Percentiles rank a stretch among this genome's conserved stretches.
Conservation (phyloP, 169 alveolate genomes). For the Eimeria acervulina region DNA sequence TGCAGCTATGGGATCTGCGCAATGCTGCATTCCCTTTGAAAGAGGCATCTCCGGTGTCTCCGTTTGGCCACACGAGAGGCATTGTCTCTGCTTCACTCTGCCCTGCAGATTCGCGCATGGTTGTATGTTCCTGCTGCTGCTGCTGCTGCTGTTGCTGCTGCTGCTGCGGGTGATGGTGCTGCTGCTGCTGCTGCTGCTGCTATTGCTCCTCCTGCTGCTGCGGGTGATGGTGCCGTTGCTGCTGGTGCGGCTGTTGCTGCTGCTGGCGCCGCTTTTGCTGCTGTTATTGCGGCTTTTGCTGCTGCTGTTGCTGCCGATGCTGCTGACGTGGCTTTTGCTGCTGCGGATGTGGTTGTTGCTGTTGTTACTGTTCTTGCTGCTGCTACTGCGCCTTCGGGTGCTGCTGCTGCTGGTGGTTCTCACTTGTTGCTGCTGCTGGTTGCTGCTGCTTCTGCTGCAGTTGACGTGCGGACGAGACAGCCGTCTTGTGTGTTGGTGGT, state of each 20-base stretch:
- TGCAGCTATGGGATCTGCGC: constrained; percentile 87
- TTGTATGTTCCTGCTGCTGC: constrained; percentile 60
- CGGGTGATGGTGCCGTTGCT: neutral
- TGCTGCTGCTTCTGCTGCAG: constrained; percentile 65
- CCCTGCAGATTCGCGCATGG: constrained; percentile 73
- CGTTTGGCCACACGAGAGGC: constrained; percentile 79
- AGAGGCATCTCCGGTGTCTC: constrained; percentile 70
- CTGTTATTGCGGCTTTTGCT: neutral
- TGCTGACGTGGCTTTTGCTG: neutral
- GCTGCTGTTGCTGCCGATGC: constrained; percentile 22
- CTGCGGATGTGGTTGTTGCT: neutral
- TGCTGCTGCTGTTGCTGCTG: constrained; percentile 49
- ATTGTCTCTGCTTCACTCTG: constrained; percentile 48
- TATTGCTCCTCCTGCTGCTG: neutral
- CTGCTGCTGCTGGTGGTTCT: neutral
- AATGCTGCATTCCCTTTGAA: constrained; percentile 87
- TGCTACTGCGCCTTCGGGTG: neutral
- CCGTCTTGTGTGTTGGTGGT: constrained; percentile 83
- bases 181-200: neutral
- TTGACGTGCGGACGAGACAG: constrained; percentile 82
- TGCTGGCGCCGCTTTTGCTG: neutral
- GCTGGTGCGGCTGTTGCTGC: neutral
- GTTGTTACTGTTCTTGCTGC: neutral
- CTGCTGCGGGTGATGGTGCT: neutral
- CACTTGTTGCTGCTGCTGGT: neutral